phyloP scores from a whole-genome alignment of 1,284 basidiomycete species.

The Irpex sp. region DNA sequence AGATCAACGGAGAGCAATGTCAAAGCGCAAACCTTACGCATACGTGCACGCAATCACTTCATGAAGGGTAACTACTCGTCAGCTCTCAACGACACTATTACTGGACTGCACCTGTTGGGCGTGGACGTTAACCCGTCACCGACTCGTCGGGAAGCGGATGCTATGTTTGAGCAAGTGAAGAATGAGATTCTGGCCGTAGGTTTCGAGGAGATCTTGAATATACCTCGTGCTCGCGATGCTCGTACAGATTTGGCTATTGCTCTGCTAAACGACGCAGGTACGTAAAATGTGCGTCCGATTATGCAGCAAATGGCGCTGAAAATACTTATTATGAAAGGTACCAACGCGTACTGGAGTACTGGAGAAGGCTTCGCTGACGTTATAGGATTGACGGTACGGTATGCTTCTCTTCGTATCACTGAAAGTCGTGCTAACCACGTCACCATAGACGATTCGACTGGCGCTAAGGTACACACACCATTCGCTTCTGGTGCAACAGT shows the following conservation, averaged over 20 bases:
- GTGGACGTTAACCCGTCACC: constrained; percentile 65
- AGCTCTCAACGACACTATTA: constrained; percentile 65
- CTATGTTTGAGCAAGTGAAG: constrained; percentile 74
- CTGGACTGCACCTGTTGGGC: constrained; percentile 69
- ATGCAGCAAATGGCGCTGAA: constrained; percentile 8
- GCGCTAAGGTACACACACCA: constrained; percentile 55
- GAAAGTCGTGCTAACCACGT: background rate
- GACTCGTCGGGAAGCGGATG: constrained; percentile 59
- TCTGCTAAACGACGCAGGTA: constrained; percentile 74
- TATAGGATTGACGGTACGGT: constrained; percentile 78
- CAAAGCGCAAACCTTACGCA: constrained; percentile 62
- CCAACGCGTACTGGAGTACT: constrained; percentile 76
- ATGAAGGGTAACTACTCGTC: constrained; percentile 61
- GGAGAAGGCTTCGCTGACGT: constrained; percentile 65
- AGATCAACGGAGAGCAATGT: constrained; percentile 60
- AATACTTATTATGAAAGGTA: constrained; percentile 43
- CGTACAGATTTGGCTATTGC: constrained; percentile 69
- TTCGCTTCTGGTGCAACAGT: constrained; percentile 2
- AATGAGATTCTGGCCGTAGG: constrained; percentile 75
- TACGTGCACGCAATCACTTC: constrained; percentile 71
- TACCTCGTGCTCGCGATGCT: constrained; percentile 66
- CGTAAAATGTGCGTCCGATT: constrained; percentile 18
- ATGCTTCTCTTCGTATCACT: background rate
- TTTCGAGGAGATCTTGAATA: constrained; percentile 70
- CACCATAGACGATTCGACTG: constrained; percentile 66